Conservation (phyloP, 306 rosid species). For the Dryas octopetala region DNA sequence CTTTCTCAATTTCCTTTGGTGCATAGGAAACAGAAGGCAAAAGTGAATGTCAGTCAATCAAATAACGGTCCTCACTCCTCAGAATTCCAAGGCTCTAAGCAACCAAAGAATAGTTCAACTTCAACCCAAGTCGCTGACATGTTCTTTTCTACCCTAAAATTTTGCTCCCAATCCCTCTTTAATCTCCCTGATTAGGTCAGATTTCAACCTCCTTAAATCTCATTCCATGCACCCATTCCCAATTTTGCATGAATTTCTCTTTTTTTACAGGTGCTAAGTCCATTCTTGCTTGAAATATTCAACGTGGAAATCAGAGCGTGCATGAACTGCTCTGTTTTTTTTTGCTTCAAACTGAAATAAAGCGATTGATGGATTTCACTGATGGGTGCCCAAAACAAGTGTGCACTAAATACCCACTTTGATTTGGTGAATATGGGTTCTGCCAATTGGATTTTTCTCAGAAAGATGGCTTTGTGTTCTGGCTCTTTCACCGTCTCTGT, state of each 20-base stretch:
- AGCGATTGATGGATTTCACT: conserved; percentile 32
- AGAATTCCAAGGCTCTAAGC: conserved; percentile 60
- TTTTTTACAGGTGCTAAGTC: conserved; percentile 49
- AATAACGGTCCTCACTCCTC: conserved; percentile 51
- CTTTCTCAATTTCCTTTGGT: background rate
- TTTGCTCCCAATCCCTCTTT: conserved; percentile 22
- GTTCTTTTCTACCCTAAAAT: conserved; percentile 59
- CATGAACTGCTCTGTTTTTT: conserved; percentile 49
- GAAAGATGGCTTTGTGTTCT: conserved; percentile 33
- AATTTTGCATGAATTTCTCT: conserved; percentile 3
- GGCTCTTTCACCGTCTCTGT: conserved; percentile 42
- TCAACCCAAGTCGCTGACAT: conserved; percentile 61
- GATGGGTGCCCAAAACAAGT: background rate
- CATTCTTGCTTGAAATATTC: conserved; percentile 41
- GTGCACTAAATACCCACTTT: conserved; percentile 28
- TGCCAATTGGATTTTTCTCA: conserved; percentile 21
- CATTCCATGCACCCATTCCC: conserved; percentile 32
- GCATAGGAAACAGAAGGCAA: conserved; percentile 2
- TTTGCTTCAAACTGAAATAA: conserved; percentile 57
- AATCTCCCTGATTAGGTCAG: conserved; percentile 49
- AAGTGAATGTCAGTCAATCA: background rate
- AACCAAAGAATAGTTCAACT: conserved; percentile 40
- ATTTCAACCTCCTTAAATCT: conserved; percentile 59
- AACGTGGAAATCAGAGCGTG: conserved; percentile 46
- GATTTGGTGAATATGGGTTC: conserved; percentile 42